phyloP scores from a whole-genome alignment of 208 protist genomes.

The Naegleria fowleri region DNA sequence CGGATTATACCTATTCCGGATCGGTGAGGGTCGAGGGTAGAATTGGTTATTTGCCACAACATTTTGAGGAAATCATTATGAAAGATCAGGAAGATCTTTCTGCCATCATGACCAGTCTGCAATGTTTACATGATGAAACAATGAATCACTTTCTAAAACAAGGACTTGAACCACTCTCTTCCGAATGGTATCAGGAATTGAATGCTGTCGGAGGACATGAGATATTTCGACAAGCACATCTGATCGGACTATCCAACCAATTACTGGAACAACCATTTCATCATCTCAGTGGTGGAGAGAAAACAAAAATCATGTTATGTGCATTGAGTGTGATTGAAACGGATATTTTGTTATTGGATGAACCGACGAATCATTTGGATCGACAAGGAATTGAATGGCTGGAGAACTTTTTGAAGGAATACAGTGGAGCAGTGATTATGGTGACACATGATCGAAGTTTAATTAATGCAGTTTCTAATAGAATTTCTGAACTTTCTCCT shows the following conservation, averaged over 20 bases:
- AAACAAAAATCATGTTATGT: slow-evolving; percentile 18
- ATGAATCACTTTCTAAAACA: not conserved
- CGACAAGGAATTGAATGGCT: slow-evolving; percentile 59
- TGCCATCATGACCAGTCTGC: not conserved
- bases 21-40: not conserved
- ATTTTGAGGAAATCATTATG: slow-evolving; percentile 16
- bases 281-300: slow-evolving; percentile 21
- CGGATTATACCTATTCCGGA: not conserved
- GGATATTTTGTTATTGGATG: slow-evolving; percentile 63
- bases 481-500: slow-evolving; percentile 57
- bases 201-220: slow-evolving; percentile 20
- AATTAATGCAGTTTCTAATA: slow-evolving; percentile 65
- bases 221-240: slow-evolving; percentile 17
- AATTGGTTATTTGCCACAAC: slow-evolving; percentile 26
- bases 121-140: not conserved
- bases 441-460: slow-evolving; percentile 64
- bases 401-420: slow-evolving; percentile 49
- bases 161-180: not conserved
- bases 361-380: slow-evolving; percentile 73
- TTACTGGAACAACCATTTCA: slow-evolving; percentile 7
- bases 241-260: slow-evolving; percentile 10
- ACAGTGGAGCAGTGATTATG: slow-evolving; percentile 47
- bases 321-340: slow-evolving; percentile 9
- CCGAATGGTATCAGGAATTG: slow-evolving; percentile 25
- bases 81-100: not conserved